Evolutionary conservation across 2,329 filamentous ascomycete genomes (phyloP).

Genomic region (Aspergillus aculeatus): DNA sequence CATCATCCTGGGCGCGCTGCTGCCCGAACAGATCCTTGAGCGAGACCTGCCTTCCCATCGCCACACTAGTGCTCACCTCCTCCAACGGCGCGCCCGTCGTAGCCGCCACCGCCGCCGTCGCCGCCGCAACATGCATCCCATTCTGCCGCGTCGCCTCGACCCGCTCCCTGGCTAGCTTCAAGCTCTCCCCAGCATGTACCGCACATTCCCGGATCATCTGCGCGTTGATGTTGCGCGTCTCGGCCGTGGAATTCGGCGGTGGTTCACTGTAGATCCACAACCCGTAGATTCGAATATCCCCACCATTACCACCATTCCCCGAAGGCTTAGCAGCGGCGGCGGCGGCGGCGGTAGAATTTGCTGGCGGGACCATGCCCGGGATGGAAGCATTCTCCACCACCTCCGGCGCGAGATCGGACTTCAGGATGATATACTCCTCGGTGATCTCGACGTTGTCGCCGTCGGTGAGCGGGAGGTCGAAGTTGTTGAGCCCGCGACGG

Average conservation of each 20-base stretch:
- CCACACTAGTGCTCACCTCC: constrained; percentile 31
- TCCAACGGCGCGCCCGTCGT: constrained; percentile 34
- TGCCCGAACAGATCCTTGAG: constrained; percentile 56
- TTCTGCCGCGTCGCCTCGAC: constrained; percentile 36
- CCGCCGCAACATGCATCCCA: constrained; percentile 33
- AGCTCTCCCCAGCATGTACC: constrained; percentile 50
- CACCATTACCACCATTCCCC: no score
- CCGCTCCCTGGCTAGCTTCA: constrained; percentile 44
- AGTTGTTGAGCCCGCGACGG: constrained; percentile 68
- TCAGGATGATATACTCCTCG: constrained; percentile 61
- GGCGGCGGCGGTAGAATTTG: no score
- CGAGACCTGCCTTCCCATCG: constrained; percentile 55
- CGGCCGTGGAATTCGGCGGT: constrained; percentile 54
- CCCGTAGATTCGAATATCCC: constrained; percentile 52
- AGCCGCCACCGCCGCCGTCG: constrained; percentile 24
- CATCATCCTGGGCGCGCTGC: constrained; percentile 53
- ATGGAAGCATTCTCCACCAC: neutral
- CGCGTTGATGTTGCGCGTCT: constrained; percentile 52
- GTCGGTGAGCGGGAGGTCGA: constrained; percentile 61
- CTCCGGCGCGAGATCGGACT: constrained; percentile 41
- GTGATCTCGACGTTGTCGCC: constrained; percentile 64
- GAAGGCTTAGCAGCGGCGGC: no score
- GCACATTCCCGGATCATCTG: constrained; percentile 57
- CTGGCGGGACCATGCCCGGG: no score
- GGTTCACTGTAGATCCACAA: constrained; percentile 66